Base-by-base conservation (phyloP, 169 alveolate species). In the Sarcocystis neurona region DNA sequence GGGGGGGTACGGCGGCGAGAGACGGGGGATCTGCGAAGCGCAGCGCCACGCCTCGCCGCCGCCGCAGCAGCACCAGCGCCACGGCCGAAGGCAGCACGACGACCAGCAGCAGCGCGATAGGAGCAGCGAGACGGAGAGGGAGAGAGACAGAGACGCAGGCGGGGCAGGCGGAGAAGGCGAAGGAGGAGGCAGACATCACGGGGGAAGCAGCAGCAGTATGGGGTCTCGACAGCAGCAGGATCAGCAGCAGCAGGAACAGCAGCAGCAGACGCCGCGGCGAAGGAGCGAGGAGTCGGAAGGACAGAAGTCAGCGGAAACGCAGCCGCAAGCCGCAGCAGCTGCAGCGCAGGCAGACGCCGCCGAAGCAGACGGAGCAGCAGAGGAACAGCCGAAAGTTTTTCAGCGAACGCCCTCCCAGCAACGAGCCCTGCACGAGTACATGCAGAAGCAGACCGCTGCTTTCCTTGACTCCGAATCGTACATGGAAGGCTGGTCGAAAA, bases 401-500 rank as follows among this genome's bases (percentile, higher is more conserved):
- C 34, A 72, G 82, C 34, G 90, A 15, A 58, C 90, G 12, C 63
- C 90, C 2, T 78, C 77, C 3, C 90, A 85, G 77, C 85, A 85
- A 63, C 0, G 84, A 2, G 90, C 70, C 50, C 41, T 85, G 78
- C 32, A 58, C 39, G 90, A 68, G 0, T 85, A 85, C 66, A 70
- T 85, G 48, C 27, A 74, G 23, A 43, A 53, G 30, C 77, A 85
- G 85, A 72, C 90, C 0, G 34, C 68, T 23, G 90, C 68, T 27
- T 85, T 85, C 79, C 77, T 85, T 20, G n/a, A 78, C 56, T 66
- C 90, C 0, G 90, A 85, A 30, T 78, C 90, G 0, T 85, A 85
- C 60, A 50, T 85, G 30, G 90, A 85, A 60, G 90, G 90, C 5
- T 85, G 90, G 90, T 66, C 78, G 37, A 85, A 85, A 85, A 68